A percentile compares a stretch with the other conserved stretches of the same genome.
phyloP scores from a whole-genome alignment of 768 basidiomycete genomes.

The Rhodotorula sphaerocarpa region DNA sequence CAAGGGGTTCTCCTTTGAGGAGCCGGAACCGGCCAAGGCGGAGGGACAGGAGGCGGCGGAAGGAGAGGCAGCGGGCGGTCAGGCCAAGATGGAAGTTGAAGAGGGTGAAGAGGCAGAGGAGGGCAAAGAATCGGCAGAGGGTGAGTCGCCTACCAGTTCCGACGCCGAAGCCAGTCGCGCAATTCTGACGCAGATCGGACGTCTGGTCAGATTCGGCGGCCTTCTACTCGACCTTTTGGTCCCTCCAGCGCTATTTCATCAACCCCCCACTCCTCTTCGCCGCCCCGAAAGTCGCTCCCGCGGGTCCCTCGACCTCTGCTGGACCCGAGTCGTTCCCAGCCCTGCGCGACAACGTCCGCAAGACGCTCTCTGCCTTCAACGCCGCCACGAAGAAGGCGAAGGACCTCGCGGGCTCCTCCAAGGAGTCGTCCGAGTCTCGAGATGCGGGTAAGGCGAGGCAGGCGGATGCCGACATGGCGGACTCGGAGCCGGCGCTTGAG shows the following conservation, averaged over 20 bases:
- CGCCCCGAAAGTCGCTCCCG: slow-evolving; percentile 43
- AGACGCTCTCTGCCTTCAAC: slow-evolving; percentile 67
- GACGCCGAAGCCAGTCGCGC: background rate
- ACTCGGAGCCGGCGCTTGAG: slow-evolving; percentile 40
- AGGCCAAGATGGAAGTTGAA: slow-evolving; percentile 30
- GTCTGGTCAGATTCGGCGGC: slow-evolving; percentile 49
- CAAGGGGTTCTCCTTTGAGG: slow-evolving; percentile 36
- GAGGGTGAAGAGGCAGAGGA: slow-evolving; percentile 17
- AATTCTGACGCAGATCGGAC: background rate
- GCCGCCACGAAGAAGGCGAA: slow-evolving; percentile 82
- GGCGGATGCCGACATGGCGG: slow-evolving; percentile 19
- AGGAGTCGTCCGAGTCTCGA: background rate
- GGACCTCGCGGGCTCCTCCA: slow-evolving; percentile 50
- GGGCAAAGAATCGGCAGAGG: background rate
- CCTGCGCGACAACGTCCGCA: slow-evolving; percentile 64
- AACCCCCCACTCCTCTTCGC: slow-evolving; percentile 62
- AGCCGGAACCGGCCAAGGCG: slow-evolving; percentile 47
- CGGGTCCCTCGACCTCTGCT: slow-evolving; percentile 3
- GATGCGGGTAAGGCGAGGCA: background rate
- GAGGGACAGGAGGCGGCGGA: slow-evolving; percentile 19
- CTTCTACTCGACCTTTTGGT: slow-evolving; percentile 85
- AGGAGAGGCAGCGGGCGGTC: slow-evolving; percentile 5
- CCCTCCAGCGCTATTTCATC: slow-evolving; percentile 74
- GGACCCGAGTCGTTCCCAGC: slow-evolving; percentile 50
- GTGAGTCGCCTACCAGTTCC: background rate